A percentile compares a stretch with the other conserved stretches of the same genome.
These are phyloP conservation scores for Leccinum obscurum DNA, from an alignment of 768 basidiomycete genomes.

Conservation along the genomic window DNA sequence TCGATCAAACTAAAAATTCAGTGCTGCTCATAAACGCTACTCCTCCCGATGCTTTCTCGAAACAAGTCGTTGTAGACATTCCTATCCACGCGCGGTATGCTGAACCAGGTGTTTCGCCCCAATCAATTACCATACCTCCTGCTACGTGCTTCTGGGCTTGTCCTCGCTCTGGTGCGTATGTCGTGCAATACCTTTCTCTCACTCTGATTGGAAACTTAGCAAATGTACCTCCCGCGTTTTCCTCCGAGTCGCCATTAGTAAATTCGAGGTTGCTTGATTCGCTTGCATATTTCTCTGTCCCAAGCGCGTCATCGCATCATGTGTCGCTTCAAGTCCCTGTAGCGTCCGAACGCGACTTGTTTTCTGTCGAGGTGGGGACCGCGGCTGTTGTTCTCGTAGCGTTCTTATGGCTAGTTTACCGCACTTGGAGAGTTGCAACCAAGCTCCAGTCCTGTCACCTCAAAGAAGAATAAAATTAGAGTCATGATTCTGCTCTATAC, in stretches of 20 bases:
- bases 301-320: conserved; percentile 7
- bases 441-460: conserved; percentile 19
- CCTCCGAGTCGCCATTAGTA: conserved; percentile 18
- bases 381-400: conserved; percentile 29
- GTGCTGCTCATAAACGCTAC: conserved; percentile 36
- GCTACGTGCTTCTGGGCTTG: conserved; percentile 38
- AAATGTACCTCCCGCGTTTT: conserved; percentile 5
- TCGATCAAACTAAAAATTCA: conserved; percentile 25
- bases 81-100: conserved; percentile 49
- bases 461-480: conserved; percentile 26
- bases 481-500: conserved; percentile 5
- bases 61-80: conserved; percentile 30
- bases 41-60: conserved; percentile 1
- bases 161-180: conserved; percentile 23
- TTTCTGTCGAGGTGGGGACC: conserved; percentile 39
- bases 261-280: conserved; percentile 26
- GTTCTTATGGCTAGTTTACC: conserved; percentile 36
- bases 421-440: conserved; percentile 27
- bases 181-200: not conserved
- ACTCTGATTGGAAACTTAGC: conserved; percentile 14
- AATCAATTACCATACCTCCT: conserved; percentile 24
- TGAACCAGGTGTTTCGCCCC: conserved; percentile 22
- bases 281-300: conserved; percentile 18
- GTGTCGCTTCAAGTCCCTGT: conserved; percentile 32
- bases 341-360: conserved; percentile 33